phyloP scores from a whole-genome alignment of 345 rosid species.

The Erysimum cheiranthoides region DNA sequence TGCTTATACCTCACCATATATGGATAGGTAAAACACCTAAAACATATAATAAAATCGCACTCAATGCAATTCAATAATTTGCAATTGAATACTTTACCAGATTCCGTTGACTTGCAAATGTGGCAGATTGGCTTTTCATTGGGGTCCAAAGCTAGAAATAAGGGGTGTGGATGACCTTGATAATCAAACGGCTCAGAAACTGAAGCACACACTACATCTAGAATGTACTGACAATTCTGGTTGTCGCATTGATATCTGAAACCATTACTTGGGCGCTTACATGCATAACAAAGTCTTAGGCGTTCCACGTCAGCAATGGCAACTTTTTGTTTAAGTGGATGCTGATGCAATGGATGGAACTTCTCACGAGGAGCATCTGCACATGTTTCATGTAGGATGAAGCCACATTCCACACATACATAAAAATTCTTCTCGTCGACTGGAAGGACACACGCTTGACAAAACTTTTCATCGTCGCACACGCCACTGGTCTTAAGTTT shows the following conservation, averaged over 20 bases:
- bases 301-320: background rate
- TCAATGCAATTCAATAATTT: conserved; percentile 25
- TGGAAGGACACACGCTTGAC: conserved; percentile 1
- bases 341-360: background rate
- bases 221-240: background rate
- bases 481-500: background rate
- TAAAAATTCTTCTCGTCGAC: background rate
- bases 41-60: conserved; percentile 2
- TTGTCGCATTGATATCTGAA: background rate
- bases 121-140: background rate
- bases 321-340: background rate
- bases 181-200: background rate
- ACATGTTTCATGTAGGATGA: conserved; percentile 13
- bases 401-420: background rate
- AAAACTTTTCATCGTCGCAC: background rate
- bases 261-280: accelerated
- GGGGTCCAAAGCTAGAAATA: background rate
- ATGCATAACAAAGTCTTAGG: background rate
- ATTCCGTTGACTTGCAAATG: background rate
- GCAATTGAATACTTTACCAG: background rate
- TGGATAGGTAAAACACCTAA: background rate
- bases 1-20: conserved; percentile 14
- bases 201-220: background rate
- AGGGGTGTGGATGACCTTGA: conserved; percentile 11
- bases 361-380: background rate